These are phyloP conservation scores for Ballota nigra DNA, from an alignment of 257 asterid genomes.

Conservation along the genomic window DNA sequence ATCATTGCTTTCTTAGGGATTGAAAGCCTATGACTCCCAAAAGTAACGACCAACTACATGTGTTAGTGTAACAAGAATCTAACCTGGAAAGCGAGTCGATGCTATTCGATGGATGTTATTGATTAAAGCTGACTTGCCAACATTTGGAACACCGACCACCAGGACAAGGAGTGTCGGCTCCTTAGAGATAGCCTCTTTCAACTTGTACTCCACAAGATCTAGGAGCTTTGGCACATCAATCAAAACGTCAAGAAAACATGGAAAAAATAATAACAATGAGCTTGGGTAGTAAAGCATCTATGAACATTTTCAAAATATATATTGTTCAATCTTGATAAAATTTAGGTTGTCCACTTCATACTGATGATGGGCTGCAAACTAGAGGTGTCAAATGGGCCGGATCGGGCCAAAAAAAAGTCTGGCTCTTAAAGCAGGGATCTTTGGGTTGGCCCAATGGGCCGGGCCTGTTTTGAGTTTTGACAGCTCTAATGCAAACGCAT, in stretches of 20 bases:
- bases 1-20: slow-evolving; percentile 27
- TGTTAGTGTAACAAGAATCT: slow-evolving; percentile 18
- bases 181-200: slow-evolving; percentile 69
- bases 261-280: not conserved
- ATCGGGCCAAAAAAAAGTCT: too few species aligned
- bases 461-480: too few species aligned
- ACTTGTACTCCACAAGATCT: slow-evolving; percentile 80
- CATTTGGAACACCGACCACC: slow-evolving; percentile 98
- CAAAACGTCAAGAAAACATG: slow-evolving; percentile 25
- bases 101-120: slow-evolving; percentile 88
- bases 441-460: too few species aligned
- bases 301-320: not conserved
- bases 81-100: slow-evolving; percentile 79
- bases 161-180: slow-evolving; percentile 90
- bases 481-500: too few species aligned
- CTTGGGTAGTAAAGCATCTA: slow-evolving; percentile 8
- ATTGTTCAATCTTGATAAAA: not conserved
- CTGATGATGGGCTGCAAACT: too few species aligned
- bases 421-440: too few species aligned
- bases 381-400: too few species aligned
- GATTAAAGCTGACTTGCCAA: slow-evolving; percentile 87
- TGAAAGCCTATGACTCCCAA: slow-evolving; percentile 11
- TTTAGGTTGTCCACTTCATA: not conserved
- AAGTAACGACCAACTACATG: slow-evolving; percentile 1
- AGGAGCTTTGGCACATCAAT: slow-evolving; percentile 61